Percentiles rank a stretch among this genome's conserved stretches.
phyloP scores from a whole-genome alignment of 805 yeast genomes.

The Jamesozyma hellenica region DNA sequence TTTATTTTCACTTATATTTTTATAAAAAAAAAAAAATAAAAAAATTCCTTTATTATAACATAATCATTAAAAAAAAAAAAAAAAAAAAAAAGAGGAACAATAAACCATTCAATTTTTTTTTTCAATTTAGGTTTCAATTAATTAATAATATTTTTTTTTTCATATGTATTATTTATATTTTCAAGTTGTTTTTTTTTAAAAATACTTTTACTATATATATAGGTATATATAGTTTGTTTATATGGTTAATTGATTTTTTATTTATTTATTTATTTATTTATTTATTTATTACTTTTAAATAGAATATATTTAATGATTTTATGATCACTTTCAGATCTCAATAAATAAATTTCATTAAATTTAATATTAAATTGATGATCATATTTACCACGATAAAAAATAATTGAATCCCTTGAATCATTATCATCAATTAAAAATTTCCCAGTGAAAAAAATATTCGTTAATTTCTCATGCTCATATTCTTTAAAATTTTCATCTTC shows the following conservation, averaged over 20 bases:
- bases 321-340: conserved; percentile 19
- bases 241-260: too few relatives aligned
- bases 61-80: not conserved
- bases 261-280: too few relatives aligned
- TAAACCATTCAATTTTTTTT: not conserved
- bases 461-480: conserved; percentile 8
- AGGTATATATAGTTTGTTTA: too few relatives aligned
- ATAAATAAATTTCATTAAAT: conserved; percentile 22
- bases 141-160: not conserved
- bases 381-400: conserved; percentile 25
- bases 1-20: too few relatives aligned
- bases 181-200: not conserved
- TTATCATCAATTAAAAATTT: conserved; percentile 18
- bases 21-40: too few relatives aligned
- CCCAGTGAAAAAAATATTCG: conserved; percentile 26
- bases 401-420: conserved; percentile 7
- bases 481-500: conserved; percentile 1
- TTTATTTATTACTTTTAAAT: conserved; percentile 11
- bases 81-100: not conserved
- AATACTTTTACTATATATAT: too few relatives aligned
- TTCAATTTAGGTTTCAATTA: not conserved
- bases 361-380: conserved; percentile 21
- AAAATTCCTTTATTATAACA: not conserved
- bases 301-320: conserved; percentile 22
- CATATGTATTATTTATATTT: not conserved